These are phyloP conservation scores for Paramecium primaurelia DNA, from an alignment of 73 alveolate genomes.

Conservation along the genomic window DNA sequence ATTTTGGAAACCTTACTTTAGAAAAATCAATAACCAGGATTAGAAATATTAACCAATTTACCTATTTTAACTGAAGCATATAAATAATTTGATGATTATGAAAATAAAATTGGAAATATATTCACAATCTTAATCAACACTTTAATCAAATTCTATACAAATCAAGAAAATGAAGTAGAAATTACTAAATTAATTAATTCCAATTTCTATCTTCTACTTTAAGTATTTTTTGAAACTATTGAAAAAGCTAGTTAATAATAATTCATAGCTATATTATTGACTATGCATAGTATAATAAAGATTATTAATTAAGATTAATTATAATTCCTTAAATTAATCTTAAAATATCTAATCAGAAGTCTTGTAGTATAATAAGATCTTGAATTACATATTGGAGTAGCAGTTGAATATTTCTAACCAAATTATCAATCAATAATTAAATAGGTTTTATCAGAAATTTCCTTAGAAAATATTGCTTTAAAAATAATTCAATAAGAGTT, in stretches of 20 bases:
- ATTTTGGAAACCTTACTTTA: not conserved
- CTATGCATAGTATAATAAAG: not conserved
- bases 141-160: not conserved
- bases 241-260: conserved; percentile 1
- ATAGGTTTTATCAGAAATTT: not conserved
- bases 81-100: not conserved
- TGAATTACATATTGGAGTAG: not conserved
- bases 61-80: not conserved
- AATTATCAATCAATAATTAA: not conserved
- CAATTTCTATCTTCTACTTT: not conserved
- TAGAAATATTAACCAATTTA: not conserved
- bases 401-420: not conserved
- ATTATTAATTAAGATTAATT: not conserved
- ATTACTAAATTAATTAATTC: not conserved
- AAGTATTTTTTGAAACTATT: not conserved
- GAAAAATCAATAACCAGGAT: not conserved
- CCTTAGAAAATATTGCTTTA: not conserved
- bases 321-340: not conserved
- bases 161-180: not conserved
- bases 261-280: not conserved
- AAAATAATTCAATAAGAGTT: not conserved
- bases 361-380: not conserved
- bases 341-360: not conserved
- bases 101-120: not conserved
- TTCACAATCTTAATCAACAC: not conserved